Evolutionary conservation across 1,284 basidiomycete species (phyloP).

Genomic region (Macrocystidia cucumis): DNA sequence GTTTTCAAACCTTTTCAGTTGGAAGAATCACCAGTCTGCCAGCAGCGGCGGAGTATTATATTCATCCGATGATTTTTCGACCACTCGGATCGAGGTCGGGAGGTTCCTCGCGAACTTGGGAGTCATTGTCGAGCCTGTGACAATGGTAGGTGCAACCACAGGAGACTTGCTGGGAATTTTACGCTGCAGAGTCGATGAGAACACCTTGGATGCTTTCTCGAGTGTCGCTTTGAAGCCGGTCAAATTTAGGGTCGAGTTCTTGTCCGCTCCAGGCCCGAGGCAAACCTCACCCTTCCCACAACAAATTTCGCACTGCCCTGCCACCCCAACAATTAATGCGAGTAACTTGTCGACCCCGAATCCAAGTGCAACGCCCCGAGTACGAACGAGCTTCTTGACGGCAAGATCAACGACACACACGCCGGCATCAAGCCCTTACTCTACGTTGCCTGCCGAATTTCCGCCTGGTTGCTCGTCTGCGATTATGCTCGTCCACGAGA

Average conservation of each 20-base stretch:
- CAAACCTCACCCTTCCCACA: conserved; percentile 5
- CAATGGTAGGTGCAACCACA: conserved; percentile 16
- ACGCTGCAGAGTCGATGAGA: conserved; percentile 62
- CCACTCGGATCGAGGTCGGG: conserved; percentile 58
- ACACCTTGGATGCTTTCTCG: conserved; percentile 18
- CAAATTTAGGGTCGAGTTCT: conserved; percentile 37
- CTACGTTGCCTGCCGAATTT: conserved; percentile 60
- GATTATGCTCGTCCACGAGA: conserved; percentile 78
- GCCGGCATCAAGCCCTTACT: conserved; percentile 50
- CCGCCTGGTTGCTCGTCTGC: conserved; percentile 37
- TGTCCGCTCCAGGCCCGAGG: conserved; percentile 8
- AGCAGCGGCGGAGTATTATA: conserved; percentile 50
- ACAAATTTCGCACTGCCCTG: conserved; percentile 9
- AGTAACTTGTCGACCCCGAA: conserved; percentile 5
- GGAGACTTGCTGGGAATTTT: conserved; percentile 35
- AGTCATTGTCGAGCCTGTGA: conserved; percentile 36
- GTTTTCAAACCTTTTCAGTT: conserved; percentile 76
- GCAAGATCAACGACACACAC: conserved; percentile 18
- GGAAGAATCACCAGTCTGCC: conserved; percentile 42
- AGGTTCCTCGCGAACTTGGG: conserved; percentile 65
- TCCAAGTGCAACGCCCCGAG: neutral
- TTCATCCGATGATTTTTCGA: conserved; percentile 52
- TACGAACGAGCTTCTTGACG: conserved; percentile 8
- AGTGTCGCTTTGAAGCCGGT: conserved; percentile 30
- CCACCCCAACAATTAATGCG: conserved; percentile 12